These are phyloP conservation scores for Picea engelmannii DNA, from an alignment of 83 land plant species.

Conservation along the genomic window DNA sequence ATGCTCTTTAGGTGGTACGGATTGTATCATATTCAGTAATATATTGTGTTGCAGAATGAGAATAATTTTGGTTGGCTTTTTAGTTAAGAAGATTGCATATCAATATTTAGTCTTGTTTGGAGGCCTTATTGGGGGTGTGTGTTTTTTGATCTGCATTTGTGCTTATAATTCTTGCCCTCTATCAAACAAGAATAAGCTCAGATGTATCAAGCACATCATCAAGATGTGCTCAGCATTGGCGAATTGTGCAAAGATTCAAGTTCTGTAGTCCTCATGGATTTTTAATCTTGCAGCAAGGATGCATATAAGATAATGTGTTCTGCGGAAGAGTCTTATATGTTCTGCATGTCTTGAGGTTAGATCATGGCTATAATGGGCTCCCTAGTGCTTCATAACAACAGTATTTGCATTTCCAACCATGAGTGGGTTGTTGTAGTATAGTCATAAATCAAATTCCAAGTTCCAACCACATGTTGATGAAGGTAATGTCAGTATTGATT, in stretches of 20 bases:
- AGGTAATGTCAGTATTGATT: neutral
- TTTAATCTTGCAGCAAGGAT: neutral
- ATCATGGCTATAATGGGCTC: neutral
- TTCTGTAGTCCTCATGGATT: neutral
- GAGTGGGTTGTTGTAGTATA: neutral
- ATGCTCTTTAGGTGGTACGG: no score
- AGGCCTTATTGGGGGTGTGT: neutral
- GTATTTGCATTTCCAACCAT: neutral
- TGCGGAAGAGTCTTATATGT: neutral
- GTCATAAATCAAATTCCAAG: neutral
- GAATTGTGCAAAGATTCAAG: neutral
- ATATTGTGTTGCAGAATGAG: neutral
- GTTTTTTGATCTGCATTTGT: neutral
- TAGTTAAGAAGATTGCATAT: neutral
- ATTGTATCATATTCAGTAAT: neutral
- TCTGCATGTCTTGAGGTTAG: slow-evolving; percentile 3
- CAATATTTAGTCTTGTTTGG: no score
- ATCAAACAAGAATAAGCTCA: neutral
- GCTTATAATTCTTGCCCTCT: neutral
- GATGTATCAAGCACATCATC: neutral
- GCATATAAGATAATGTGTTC: neutral
- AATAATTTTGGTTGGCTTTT: neutral
- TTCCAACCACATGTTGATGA: neutral
- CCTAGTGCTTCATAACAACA: neutral
- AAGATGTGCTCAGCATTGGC: neutral